Evolutionary conservation across 1,139 yeast species (phyloP), one percentile per base, ranked within the genome.

Genomic region (Candida glucosophila): DNA sequence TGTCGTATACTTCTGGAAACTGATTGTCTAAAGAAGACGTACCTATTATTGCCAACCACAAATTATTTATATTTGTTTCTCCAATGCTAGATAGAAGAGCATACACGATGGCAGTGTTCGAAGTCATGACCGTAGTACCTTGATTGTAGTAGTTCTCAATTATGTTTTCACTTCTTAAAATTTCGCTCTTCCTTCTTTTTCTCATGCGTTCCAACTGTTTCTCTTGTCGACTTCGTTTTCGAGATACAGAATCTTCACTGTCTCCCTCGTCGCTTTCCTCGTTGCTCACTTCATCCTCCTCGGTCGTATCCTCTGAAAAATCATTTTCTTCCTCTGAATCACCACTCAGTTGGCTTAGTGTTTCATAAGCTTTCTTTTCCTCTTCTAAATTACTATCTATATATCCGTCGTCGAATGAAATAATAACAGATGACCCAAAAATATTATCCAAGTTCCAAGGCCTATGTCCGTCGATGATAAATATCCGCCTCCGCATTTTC

Each of bases 381-480:
- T 51, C 45, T n/a, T 33, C 33, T 28, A 80, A 48, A 27, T 71
- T 73, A 22, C 65, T 68, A 27, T 75, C 77, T 3, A 85, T 66
- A 27, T 58, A 64, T 1, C 95, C 95, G 47, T 90, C 98, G 44
- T 90, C 97, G 33, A 88, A 70, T 49, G 97, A 90, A 5, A 73
- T 64, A 7, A 90, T 73, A 40, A 75, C 64, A n/a, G 74, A 71
- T 2, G 93, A 77, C 3, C 94, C 95, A 62, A 83, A 88, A 27
- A 90, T 48, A 48, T 92, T 92, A 46, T 88, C 95, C 39, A 92
- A 58, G 50, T 86, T 86, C 97, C 97, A 90, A 3, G 98, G 99
- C 36, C 97, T 61, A 37, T 83, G 93, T 4, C 94, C 90, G 51
- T 92, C 99, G 32, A 90, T 66, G 9, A 92, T 70, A 44, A 82